phyloP scores from a whole-genome alignment of 805 yeast species.

The Candida endomychidarum region DNA sequence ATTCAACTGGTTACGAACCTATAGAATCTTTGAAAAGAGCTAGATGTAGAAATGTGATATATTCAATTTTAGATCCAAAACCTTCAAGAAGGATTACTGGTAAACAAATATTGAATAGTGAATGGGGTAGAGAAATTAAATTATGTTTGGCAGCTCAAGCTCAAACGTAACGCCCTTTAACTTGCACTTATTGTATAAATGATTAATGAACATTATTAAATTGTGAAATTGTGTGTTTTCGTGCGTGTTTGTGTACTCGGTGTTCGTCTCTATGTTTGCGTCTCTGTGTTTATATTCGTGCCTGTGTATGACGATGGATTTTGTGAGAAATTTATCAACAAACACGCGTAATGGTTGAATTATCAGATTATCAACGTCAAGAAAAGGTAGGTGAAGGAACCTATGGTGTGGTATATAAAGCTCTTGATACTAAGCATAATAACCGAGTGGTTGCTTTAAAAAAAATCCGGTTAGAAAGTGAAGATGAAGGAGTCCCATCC shows the following conservation, averaged over 20 bases:
- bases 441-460: conserved; percentile 95
- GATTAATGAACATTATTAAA: conserved; percentile 5
- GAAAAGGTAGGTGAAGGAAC: conserved; percentile 99
- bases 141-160: conserved; percentile 72
- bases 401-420: conserved; percentile 97
- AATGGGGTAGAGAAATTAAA: conserved; percentile 90
- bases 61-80: conserved; percentile 89
- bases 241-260: too few species aligned
- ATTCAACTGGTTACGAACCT: conserved; percentile 86
- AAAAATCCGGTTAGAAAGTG: conserved; percentile 92
- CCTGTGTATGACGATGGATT: too few species aligned
- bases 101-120: conserved; percentile 82
- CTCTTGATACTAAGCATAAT: conserved; percentile 82
- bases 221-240: too few species aligned
- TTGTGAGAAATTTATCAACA: not conserved
- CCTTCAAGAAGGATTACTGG: conserved; percentile 87
- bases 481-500: conserved; percentile 98
- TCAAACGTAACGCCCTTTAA: conserved; percentile 1
- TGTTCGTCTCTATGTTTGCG: too few species aligned
- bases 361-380: conserved; percentile 87
- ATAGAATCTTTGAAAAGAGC: conserved; percentile 83
- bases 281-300: too few species aligned
- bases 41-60: conserved; percentile 88
- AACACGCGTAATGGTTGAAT: conserved; percentile 63
- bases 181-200: conserved; percentile 1